Evolutionary conservation across 2,329 filamentous ascomycete genomes (phyloP), one percentile per base, ranked within the genome.

Genomic region (Pestalotiopsis sp.): DNA sequence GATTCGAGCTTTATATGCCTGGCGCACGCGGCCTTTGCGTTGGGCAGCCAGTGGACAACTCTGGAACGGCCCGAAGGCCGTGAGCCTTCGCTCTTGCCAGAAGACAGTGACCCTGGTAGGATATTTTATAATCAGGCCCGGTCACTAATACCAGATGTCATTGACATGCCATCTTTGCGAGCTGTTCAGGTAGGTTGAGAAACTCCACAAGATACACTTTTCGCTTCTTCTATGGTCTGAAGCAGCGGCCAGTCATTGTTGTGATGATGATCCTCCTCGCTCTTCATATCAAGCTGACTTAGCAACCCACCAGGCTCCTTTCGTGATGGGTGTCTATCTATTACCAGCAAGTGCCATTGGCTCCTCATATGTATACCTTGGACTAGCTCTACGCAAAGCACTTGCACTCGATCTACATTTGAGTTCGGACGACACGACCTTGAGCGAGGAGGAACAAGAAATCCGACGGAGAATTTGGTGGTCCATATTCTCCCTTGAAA

Each of bases 1-100:
- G 75, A 77, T 55, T 44, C 67, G 0, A 71, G 71, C 20, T 77
- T 77, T 26, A 68, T 77, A 5, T 75, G 75, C 39, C 71, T 76
- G 3, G 69, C 71, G 0, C 70, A 76, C 24, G 74, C 74, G 2
- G 69, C 71, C 7, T 73, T 75, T 62, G 78, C 77, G 0, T 67
- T 79, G 5, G 77, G 77, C 0, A 79, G 78, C 39, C 78, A 80
- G 38, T 79, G 77, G 75, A 77, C 77, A 1, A 70, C 73, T 0
- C 67, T 80, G 5, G 76, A 76, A 40, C 71, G 70, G 57, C 75
- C 75, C 0, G 71, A 73, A 3, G 68, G 20, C 59, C 68, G 22
- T 22, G 60, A 10, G 10, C 6, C 40, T 22, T 11, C 35, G 10
- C 60, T 56, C 7, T 22, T 57, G 17, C 64, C 66, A 14, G 70